phyloP scores from a whole-genome alignment of 495 filamentous ascomycete genomes.

The Daldinia concentrica region DNA sequence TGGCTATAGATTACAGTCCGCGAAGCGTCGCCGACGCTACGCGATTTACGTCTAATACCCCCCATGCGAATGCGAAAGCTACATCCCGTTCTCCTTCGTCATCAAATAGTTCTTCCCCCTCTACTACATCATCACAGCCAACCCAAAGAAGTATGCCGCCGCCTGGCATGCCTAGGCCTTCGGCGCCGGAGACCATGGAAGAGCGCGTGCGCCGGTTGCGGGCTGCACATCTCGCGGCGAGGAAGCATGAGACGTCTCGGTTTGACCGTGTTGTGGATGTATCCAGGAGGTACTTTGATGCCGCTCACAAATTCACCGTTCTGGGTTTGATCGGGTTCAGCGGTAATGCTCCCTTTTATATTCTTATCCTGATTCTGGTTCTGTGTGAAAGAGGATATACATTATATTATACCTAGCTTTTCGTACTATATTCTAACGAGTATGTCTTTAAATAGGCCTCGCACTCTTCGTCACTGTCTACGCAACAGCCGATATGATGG shows the following conservation, averaged over 20 bases:
- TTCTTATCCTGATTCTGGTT: no score
- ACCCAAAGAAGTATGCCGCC: constrained; percentile 67
- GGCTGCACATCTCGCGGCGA: constrained; percentile 76
- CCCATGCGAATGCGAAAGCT: constrained; percentile 81
- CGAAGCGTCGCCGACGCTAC: constrained; percentile 94
- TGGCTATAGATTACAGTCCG: constrained; percentile 63
- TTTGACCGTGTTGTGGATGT: constrained; percentile 75
- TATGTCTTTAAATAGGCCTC: constrained; percentile 62
- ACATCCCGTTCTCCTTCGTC: constrained; percentile 38
- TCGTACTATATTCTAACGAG: not conserved
- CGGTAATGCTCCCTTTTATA: constrained; percentile 60
- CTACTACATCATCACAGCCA: constrained; percentile 27
- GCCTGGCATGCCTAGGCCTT: constrained; percentile 57
- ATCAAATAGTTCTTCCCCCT: constrained; percentile 44
- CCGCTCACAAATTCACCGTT: constrained; percentile 80
- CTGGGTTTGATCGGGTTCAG: constrained; percentile 79
- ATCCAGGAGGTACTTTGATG: constrained; percentile 80
- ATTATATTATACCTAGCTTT: not conserved
- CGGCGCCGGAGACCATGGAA: constrained; percentile 76
- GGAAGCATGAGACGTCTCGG: constrained; percentile 67
- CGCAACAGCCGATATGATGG: constrained; percentile 84
- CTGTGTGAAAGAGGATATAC: not conserved
- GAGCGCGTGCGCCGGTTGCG: constrained; percentile 89
- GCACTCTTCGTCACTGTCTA: constrained; percentile 78
- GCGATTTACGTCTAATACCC: constrained; percentile 91